A percentile compares a stretch with the other conserved stretches of the same genome.
These are phyloP conservation scores for Aspergillus intermedius DNA, from an alignment of 2,329 filamentous ascomycete genomes.

Conservation along the genomic window DNA sequence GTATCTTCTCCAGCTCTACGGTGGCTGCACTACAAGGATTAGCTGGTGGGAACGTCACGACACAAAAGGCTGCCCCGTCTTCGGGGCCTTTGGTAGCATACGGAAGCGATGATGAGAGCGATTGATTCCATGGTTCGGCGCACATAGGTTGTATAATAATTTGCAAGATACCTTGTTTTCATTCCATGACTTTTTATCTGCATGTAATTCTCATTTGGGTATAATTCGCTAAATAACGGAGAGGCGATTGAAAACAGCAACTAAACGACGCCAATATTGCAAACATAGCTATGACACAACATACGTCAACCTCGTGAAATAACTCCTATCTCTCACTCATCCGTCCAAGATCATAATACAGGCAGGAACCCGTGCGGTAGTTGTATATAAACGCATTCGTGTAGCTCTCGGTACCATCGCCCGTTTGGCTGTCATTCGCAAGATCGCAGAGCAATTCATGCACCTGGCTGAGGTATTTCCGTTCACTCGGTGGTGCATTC, in stretches of 20 bases:
- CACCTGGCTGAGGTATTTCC: conserved; percentile 75
- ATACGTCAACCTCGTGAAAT: not conserved
- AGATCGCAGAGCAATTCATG: conserved; percentile 66
- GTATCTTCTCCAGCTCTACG: conserved; percentile 77
- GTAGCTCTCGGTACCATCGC: conserved; percentile 47
- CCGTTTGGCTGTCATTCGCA: conserved; percentile 42
- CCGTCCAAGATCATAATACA: conserved; percentile 71
- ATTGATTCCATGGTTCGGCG: conserved; percentile 29
- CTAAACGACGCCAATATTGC: conserved; percentile 4
- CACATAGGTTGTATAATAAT: conserved; percentile 26
- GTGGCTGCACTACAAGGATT: conserved; percentile 67
- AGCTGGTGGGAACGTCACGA: conserved; percentile 35
- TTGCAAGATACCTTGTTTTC: conserved; percentile 24
- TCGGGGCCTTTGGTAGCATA: conserved; percentile 78
- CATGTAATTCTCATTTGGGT: conserved; percentile 10
- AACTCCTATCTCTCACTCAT: conserved; percentile 14
- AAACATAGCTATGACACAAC: conserved; percentile 1
- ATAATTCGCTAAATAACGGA: conserved; percentile 15
- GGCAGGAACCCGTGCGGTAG: conserved; percentile 73
- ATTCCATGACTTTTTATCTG: conserved; percentile 5
- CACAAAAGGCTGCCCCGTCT: conserved; percentile 38
- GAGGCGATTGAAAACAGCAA: conserved; percentile 6
- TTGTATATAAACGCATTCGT: conserved; percentile 86
- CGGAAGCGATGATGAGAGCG: conserved; percentile 78
- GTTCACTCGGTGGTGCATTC: conserved; percentile 65